A percentile compares a stretch with the other conserved stretches of the same genome.
Evolutionary conservation across 2,329 filamentous ascomycete genomes (phyloP).

Genomic region (Simplicillium aogashimaense): DNA sequence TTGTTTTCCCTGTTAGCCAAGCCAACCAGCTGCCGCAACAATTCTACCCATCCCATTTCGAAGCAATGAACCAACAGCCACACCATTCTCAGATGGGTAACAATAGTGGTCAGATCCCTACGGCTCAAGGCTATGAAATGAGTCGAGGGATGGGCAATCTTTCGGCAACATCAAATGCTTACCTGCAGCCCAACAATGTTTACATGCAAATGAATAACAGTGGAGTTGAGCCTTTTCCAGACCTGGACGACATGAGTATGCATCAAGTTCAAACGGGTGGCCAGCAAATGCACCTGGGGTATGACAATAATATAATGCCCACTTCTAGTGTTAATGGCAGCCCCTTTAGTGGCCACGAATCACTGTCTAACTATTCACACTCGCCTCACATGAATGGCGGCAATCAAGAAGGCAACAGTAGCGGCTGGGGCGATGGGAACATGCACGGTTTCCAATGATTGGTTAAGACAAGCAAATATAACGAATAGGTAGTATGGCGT

Average conservation of each 20-base stretch:
- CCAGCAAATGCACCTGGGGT: constrained; percentile 18
- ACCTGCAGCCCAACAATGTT: constrained; percentile 8
- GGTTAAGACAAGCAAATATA: no score
- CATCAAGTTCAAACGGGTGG: constrained; percentile 14
- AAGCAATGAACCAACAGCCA: background rate
- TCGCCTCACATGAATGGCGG: constrained; percentile 20
- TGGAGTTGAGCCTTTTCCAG: constrained; percentile 19
- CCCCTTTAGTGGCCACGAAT: constrained; percentile 25
- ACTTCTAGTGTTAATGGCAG: constrained; percentile 22
- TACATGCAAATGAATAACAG: constrained; percentile 1
- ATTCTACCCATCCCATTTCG: no score
- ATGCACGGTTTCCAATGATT: constrained; percentile 1
- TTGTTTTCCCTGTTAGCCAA: no score
- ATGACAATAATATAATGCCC: constrained; percentile 18
- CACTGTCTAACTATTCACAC: constrained; percentile 21
- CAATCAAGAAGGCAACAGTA: background rate
- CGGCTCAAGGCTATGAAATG: background rate
- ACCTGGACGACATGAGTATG: constrained; percentile 21
- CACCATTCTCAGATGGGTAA: constrained; percentile 4
- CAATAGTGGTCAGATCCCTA: background rate
- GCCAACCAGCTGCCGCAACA: no score
- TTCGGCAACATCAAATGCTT: constrained; percentile 12
- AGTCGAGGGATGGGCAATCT: constrained; percentile 10
- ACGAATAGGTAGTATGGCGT: no score
- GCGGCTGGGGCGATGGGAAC: constrained; percentile 13